These are phyloP conservation scores for Rhodosporidiobolus odoratus DNA, from an alignment of 768 basidiomycete species.

Conservation along the genomic window DNA sequence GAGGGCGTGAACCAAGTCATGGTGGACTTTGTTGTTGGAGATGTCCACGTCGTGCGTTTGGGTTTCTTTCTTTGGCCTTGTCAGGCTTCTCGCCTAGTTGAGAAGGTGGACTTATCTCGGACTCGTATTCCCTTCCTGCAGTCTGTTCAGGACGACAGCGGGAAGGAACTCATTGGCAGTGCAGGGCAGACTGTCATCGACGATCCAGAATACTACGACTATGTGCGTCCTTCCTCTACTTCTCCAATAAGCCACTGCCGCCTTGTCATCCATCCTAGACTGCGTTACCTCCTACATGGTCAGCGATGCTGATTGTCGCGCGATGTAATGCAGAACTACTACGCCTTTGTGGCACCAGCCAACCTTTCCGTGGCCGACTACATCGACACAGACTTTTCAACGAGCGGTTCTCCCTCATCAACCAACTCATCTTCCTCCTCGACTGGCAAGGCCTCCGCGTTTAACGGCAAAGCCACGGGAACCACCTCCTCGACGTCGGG, in stretches of 20 bases:
- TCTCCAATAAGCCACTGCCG: no score
- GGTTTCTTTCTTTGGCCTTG: no score
- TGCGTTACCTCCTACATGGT: no score
- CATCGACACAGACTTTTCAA: background rate
- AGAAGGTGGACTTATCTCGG: no score
- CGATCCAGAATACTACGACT: slow-evolving; percentile 6
- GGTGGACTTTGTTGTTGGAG: slow-evolving; percentile 5
- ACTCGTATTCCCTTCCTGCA: background rate
- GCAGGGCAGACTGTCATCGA: slow-evolving; percentile 3
- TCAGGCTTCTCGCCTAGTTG: background rate
- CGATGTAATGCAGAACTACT: slow-evolving; percentile 22
- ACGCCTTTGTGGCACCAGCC: slow-evolving; percentile 4
- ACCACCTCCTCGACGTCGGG: background rate
- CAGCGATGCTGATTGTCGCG: no score
- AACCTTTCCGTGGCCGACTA: background rate
- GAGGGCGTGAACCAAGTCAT: slow-evolving; percentile 14
- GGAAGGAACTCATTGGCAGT: background rate
- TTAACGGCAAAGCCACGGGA: background rate
- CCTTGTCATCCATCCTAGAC: no score
- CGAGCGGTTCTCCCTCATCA: background rate
- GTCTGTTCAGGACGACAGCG: slow-evolving; percentile 3
- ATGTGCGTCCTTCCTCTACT: background rate
- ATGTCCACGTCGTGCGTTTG: slow-evolving; percentile 8
- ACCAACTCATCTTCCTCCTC: background rate
- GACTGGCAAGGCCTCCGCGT: background rate